phyloP scores from a whole-genome alignment of 2,329 filamentous ascomycete genomes.

The Aureobasidium namibiae region DNA sequence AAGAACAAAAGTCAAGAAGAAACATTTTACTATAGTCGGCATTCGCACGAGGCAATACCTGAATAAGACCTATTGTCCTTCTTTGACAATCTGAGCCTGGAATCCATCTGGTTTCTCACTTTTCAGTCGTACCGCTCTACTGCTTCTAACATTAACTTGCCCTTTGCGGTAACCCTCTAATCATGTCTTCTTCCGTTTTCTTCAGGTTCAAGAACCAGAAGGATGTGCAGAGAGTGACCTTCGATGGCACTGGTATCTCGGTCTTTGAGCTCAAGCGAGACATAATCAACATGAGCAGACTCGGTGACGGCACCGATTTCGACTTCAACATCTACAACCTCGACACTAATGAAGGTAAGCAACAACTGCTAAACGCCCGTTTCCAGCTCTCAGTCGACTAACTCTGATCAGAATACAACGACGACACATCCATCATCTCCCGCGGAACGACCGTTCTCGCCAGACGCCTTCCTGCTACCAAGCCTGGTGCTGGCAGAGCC shows the following conservation, averaged over 20 bases:
- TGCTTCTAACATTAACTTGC: neutral
- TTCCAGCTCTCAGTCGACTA: slow-evolving; percentile 12
- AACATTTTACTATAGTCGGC: slow-evolving; percentile 12
- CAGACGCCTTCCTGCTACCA: slow-evolving; percentile 71
- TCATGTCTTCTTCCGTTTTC: slow-evolving; percentile 93
- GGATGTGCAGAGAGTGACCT: slow-evolving; percentile 87
- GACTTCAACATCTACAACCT: slow-evolving; percentile 91
- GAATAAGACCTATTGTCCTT: slow-evolving; percentile 15
- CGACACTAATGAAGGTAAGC: slow-evolving; percentile 79
- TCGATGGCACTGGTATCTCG: slow-evolving; percentile 94
- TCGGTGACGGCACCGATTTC: slow-evolving; percentile 94
- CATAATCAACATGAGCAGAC: slow-evolving; percentile 87
- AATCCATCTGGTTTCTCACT: slow-evolving; percentile 10
- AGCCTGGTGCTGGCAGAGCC: slow-evolving; percentile 80
- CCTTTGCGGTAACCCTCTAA: slow-evolving; percentile 3
- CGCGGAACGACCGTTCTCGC: slow-evolving; percentile 91
- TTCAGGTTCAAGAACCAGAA: slow-evolving; percentile 99
- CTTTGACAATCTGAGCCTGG: slow-evolving; percentile 12
- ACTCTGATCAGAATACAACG: slow-evolving; percentile 68
- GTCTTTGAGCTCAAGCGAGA: slow-evolving; percentile 98
- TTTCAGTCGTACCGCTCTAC: neutral
- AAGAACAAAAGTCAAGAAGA: slow-evolving; percentile 10
- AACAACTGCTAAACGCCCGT: neutral
- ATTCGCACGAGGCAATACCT: slow-evolving; percentile 10
- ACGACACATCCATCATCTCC: slow-evolving; percentile 95